phyloP scores from a whole-genome alignment of 768 basidiomycete species.

The Daedaleopsis nitida region DNA sequence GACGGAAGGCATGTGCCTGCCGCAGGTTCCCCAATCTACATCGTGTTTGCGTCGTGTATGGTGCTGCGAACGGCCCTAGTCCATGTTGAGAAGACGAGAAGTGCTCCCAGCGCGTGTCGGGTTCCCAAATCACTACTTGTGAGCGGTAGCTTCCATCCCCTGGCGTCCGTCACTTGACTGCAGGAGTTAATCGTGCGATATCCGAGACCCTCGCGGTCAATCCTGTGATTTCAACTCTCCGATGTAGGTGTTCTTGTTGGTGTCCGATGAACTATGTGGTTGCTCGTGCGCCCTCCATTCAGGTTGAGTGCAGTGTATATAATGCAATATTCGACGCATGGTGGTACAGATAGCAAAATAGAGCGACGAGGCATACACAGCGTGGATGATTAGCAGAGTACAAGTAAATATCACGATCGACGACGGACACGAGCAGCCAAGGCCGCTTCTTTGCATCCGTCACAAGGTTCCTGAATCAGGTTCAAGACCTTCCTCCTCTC shows the following conservation, averaged over 20 bases:
- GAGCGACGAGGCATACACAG: neutral
- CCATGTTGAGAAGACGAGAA: conserved; percentile 13
- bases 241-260: neutral
- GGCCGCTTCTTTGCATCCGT: conserved; percentile 44
- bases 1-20: conserved; percentile 9
- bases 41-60: conserved; percentile 18
- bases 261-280: no score
- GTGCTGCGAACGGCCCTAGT: conserved; percentile 12
- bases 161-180: conserved; percentile 14
- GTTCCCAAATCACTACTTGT: conserved; percentile 9
- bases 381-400: neutral
- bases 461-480: conserved; percentile 68
- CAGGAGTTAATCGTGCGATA: conserved; percentile 14
- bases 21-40: conserved; percentile 2
- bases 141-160: conserved; percentile 4
- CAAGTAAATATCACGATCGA: conserved; percentile 28
- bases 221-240: neutral
- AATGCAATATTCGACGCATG: no score
- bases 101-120: conserved; percentile 1
- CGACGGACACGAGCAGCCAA: conserved; percentile 18
- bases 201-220: neutral
- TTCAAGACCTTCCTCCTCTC: conserved; percentile 62
- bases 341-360: neutral
- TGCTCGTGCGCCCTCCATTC: no score
- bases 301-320: no score